Percentiles rank a stretch among this genome's conserved stretches.
phyloP scores from a whole-genome alignment of 345 rosid genomes.

The Populus simonii region DNA sequence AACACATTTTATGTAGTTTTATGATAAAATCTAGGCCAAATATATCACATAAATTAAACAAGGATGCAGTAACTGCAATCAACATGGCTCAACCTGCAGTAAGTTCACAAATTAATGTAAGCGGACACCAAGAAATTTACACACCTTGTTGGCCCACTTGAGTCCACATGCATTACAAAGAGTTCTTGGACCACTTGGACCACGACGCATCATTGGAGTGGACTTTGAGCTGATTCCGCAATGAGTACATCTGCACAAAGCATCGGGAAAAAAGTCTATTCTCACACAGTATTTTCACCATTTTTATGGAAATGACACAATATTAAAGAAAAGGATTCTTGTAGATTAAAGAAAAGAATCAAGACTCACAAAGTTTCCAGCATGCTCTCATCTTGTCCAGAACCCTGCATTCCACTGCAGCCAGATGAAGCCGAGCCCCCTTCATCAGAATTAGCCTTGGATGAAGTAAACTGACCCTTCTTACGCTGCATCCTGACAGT shows the following conservation, averaged over 20 bases:
- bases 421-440: constrained; percentile 29
- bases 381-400: constrained; percentile 38
- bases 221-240: constrained; percentile 41
- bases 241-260: constrained; percentile 32
- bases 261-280: background rate
- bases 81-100: background rate
- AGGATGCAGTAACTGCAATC: background rate
- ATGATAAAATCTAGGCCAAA: background rate
- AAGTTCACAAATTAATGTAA: background rate
- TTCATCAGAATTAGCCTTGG: constrained; percentile 32
- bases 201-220: constrained; percentile 52
- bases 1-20: background rate
- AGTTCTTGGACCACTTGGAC: constrained; percentile 43
- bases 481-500: constrained; percentile 46
- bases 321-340: background rate
- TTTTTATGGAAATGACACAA: background rate
- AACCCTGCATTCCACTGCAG: constrained; percentile 28
- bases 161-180: constrained; percentile 50
- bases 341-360: background rate
- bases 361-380: constrained; percentile 34
- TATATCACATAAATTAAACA: background rate
- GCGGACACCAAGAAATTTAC: background rate
- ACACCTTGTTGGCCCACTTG: constrained; percentile 47
- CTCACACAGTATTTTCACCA: background rate
- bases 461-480: constrained; percentile 46